Evolutionary conservation across 2,329 filamentous ascomycete genomes (phyloP).

Genomic region (Aspergillus ochraceoroseus): DNA sequence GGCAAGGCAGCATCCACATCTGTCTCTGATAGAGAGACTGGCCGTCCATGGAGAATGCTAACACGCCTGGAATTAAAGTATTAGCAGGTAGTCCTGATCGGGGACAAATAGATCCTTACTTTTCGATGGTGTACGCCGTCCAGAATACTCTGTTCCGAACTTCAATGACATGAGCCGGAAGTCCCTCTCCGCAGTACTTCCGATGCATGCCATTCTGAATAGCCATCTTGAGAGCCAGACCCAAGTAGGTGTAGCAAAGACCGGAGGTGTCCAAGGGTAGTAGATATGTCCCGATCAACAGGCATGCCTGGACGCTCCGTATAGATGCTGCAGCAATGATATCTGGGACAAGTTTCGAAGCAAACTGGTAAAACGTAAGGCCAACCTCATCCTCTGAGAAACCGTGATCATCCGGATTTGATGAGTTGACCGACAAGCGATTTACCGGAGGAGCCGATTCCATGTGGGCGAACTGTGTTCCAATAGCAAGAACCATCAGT

Average conservation of each 20-base stretch:
- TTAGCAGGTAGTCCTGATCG: conserved; percentile 9
- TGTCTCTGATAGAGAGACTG: conserved; percentile 49
- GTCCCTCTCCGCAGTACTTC: conserved; percentile 46
- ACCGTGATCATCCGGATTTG: conserved; percentile 31
- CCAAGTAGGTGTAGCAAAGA: conserved; percentile 54
- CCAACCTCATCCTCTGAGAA: conserved; percentile 53
- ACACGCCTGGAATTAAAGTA: conserved; percentile 43
- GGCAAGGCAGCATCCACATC: conserved; percentile 55
- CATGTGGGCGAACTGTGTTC: conserved; percentile 45
- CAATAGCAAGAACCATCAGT: conserved; percentile 43
- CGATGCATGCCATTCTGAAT: conserved; percentile 60
- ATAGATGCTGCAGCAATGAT: conserved; percentile 54
- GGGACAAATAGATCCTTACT: conserved; percentile 33
- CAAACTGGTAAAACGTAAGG: conserved; percentile 54
- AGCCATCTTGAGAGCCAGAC: conserved; percentile 53
- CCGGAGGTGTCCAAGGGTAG: conserved; percentile 55
- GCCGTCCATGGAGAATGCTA: conserved; percentile 54
- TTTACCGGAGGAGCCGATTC: conserved; percentile 38
- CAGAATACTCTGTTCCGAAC: conserved; percentile 55
- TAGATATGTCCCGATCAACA: conserved; percentile 54
- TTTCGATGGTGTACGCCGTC: conserved; percentile 55
- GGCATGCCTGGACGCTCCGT: conserved; percentile 55
- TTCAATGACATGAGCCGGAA: conserved; percentile 49
- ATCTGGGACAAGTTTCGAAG: conserved; percentile 52
- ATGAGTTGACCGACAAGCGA: conserved; percentile 24